Percentiles rank a stretch among this genome's conserved stretches.
Evolutionary conservation across 306 rosid genomes (phyloP).

Genomic region (Abrus pulchellus): DNA sequence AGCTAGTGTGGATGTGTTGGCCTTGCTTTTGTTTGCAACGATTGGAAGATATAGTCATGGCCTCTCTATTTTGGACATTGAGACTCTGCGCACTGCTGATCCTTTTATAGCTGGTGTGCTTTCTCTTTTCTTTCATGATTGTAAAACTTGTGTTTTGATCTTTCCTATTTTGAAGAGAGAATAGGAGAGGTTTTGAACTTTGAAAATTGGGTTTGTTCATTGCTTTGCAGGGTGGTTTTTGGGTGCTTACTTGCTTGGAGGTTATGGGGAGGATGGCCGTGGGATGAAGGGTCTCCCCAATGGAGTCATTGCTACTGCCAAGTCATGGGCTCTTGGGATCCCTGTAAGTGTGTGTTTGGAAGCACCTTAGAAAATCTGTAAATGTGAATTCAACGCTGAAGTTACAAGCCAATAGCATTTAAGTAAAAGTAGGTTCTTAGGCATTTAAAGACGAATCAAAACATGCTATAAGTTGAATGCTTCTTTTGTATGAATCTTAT

Average conservation of each 20-base stretch:
- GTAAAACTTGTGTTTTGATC: not conserved
- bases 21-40: constrained; percentile 82
- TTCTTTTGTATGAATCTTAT: not conserved
- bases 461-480: constrained; percentile 34
- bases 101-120: constrained; percentile 91
- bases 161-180: not conserved
- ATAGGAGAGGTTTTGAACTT: not conserved
- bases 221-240: constrained; percentile 84
- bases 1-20: constrained; percentile 91
- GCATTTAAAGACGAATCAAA: no score
- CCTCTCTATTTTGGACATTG: constrained; percentile 72
- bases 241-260: constrained; percentile 96
- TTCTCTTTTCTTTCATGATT: not conserved
- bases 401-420: no score
- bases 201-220: constrained; percentile 36
- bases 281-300: constrained; percentile 83
- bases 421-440: no score
- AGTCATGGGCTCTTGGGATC: constrained; percentile 93
- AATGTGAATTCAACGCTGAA: no score
- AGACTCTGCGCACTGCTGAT: constrained; percentile 86
- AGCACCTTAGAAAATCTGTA: no score
- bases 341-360: constrained; percentile 57
- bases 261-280: constrained; percentile 88
- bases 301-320: constrained; percentile 78
- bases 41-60: constrained; percentile 95